Evolutionary conservation across 345 rosid species (phyloP), one percentile per base, ranked within the genome.

Genomic region (Arabidopsis suecica): DNA sequence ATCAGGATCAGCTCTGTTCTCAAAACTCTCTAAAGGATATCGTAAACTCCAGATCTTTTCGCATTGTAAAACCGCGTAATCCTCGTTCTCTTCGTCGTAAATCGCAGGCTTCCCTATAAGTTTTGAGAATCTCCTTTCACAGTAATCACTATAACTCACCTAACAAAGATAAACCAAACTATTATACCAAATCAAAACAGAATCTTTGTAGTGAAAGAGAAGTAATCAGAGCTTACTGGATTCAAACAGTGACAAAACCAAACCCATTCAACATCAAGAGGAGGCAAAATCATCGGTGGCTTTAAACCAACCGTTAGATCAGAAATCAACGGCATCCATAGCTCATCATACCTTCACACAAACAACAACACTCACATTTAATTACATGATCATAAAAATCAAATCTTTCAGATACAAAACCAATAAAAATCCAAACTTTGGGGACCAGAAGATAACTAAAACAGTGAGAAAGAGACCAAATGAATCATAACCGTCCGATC

Each of bases 221-320:
- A 16, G 20, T 7, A 78, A 16, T 36, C 11, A 20, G 34, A 59
- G 49, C 83, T 80, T 80, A 93, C 98, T 61, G 93, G 90, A 75
- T 93, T 91, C 86, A 93, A 83, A 23, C 91, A 77, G 72, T 93
- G 98, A 70, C 96, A 93, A 79, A 91, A 88, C 97, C 97, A 93
- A 80, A 93, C 90, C 97, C 98, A 93, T 81, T 91, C 97, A 65
- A 93, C 61, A 86, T 93, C 98, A 45, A 93, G 54, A 32, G 98
- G 98, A 78, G 98, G 95, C 36, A 93, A 86, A 47, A 93, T 67
- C 83, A 88, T 71, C 0, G 94, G 89, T 61, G 93, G 86, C 68
- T 79, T 74, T 34, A 84, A 68, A 69, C 87, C 90, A 82, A 72
- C 87, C 76, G 83, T 83, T 75, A 88, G 82, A 86, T 88, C 94